phyloP scores from a whole-genome alignment of 495 filamentous ascomycete species.

The Daldinia bambusicola region DNA sequence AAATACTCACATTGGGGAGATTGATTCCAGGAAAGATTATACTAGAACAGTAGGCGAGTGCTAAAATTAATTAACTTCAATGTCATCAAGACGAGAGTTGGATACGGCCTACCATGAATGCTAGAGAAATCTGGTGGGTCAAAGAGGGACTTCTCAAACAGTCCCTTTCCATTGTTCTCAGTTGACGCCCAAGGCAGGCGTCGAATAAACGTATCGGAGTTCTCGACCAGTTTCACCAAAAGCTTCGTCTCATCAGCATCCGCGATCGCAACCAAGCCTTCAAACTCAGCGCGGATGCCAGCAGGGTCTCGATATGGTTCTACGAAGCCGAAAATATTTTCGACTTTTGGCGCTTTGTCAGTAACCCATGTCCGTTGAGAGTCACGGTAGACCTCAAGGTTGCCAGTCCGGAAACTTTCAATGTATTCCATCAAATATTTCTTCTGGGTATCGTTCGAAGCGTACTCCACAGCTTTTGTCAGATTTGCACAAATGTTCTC shows the following conservation, averaged over 20 bases:
- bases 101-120: not conserved
- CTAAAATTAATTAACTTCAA: not conserved
- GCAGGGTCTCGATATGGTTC: slow-evolving; percentile 62
- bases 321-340: slow-evolving; percentile 60
- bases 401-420: not conserved
- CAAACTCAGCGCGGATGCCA: slow-evolving; percentile 58
- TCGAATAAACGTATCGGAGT: not conserved
- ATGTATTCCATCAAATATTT: not conserved
- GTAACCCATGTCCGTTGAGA: slow-evolving; percentile 49
- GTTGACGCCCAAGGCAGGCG: not conserved
- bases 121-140: not conserved
- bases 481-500: not conserved
- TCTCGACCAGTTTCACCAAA: slow-evolving; percentile 45
- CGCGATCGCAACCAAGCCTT: slow-evolving; percentile 58
- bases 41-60: slow-evolving; percentile 32
- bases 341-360: slow-evolving; percentile 54
- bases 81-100: not conserved
- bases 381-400: not conserved
- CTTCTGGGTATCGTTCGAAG: not conserved
- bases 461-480: not conserved
- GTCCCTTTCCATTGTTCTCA: not conserved
- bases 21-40: slow-evolving; percentile 56
- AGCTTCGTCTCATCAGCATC: slow-evolving; percentile 52
- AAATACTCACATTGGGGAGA: slow-evolving; percentile 52
- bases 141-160: not conserved